Evolutionary conservation across 139 green algal genomes (phyloP).

Genomic region (Tetraselmis chui): DNA sequence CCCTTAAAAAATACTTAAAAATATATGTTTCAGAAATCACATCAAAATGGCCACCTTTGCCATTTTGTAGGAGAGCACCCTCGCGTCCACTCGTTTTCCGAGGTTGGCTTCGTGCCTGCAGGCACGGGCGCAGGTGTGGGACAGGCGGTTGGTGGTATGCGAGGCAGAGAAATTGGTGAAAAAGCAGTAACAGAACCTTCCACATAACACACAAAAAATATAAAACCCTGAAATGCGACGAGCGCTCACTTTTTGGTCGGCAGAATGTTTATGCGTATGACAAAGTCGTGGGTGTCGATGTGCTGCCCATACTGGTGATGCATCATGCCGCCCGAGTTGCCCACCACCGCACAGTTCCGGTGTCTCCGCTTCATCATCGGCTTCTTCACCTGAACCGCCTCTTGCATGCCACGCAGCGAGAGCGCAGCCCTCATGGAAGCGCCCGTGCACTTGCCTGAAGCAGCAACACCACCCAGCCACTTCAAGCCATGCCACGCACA

Average conservation of each 20-base stretch:
- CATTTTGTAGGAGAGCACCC: slow-evolving; percentile 26
- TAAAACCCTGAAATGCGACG: background rate
- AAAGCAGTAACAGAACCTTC: no score
- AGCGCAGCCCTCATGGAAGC: background rate
- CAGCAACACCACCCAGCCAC: no score
- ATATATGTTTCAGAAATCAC: no score
- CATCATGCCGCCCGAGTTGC: slow-evolving; percentile 14
- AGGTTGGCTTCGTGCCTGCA: slow-evolving; percentile 6
- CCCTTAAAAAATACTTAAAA: no score
- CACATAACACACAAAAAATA: no score
- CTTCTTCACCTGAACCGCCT: background rate
- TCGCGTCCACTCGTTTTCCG: slow-evolving; percentile 9
- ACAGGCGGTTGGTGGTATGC: no score
- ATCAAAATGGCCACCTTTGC: slow-evolving; percentile 5
- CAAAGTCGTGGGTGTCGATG: slow-evolving; percentile 15
- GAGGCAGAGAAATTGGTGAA: no score
- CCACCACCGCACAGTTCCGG: slow-evolving; percentile 12
- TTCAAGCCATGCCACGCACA: no score
- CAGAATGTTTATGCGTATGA: slow-evolving; percentile 13
- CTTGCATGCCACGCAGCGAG: slow-evolving; percentile 1
- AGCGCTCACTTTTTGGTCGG: slow-evolving; percentile 14
- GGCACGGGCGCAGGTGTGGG: background rate
- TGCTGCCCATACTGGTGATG: slow-evolving; percentile 8
- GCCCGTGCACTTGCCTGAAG: slow-evolving; percentile 3
- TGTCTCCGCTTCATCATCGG: slow-evolving; percentile 5